Evolutionary conservation across 2,329 filamentous ascomycete species (phyloP), one percentile per base, ranked within the genome.

Genomic region (Trichophyton verrucosum): DNA sequence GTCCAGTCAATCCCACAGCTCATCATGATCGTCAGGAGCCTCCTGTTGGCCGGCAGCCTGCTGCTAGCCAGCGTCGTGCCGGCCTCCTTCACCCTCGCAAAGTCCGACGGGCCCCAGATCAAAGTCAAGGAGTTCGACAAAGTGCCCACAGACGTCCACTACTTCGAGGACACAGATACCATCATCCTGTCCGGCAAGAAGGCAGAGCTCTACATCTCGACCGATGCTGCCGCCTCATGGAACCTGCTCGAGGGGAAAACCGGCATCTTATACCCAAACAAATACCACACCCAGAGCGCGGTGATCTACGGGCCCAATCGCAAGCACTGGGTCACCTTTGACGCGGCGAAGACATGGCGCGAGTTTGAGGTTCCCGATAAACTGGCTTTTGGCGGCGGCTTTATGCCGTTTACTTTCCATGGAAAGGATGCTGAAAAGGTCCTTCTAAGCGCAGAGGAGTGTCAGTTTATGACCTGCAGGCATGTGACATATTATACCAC

Each of bases 141-240:
- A 68, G 74, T 80, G 60, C 88, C 90, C 0, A 71, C 76, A 60
- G 85, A 85, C 71, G 77, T 96, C 65, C 87, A 88, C 75, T 99
- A 96, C 76, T 97, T 99, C 71, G 86, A 94, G 69, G 89, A 92
- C 72, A 91, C 89, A 66, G 86, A 96, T 72, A 83, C 87, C 58
- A 79, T 95, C 62, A 75, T 97, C 53, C 85, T 90, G 15, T 30
- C 30, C 2, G 70, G 77, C 57, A 73, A 79, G 13, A 80, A 81
- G 46, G 80, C 81, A 62, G 84, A 83, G 64, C 80, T 95, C 58
- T 91, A 86, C 73, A 86, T 89, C 63, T 95, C 92, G 51, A 79
- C 80, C 55, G 84, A 97, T 76, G 91, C 88, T 44, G 95, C 94
- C 66, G 82, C 82, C 66, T 82, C 78, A 53, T 99, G 94, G 92